Conservation (phyloP, 345 rosid genomes). For the Lumnitzera littorea region DNA sequence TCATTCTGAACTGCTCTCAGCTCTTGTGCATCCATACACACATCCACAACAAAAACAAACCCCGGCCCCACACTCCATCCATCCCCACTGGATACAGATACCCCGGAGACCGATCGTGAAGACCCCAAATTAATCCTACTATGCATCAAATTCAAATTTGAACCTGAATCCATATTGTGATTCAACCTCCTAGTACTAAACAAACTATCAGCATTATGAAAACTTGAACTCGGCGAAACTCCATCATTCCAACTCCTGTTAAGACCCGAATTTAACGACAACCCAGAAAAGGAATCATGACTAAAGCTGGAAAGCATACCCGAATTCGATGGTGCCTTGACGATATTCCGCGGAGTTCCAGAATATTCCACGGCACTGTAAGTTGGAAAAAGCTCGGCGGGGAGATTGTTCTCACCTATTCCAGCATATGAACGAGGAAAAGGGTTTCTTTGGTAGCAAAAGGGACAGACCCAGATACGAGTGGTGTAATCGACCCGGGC, state of each 20-base stretch:
- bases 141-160: slow-evolving; percentile 7
- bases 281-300: background rate
- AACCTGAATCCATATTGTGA: slow-evolving; percentile 1
- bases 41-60: slow-evolving; percentile 86
- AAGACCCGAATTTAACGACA: slow-evolving; percentile 1
- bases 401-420: slow-evolving; percentile 72
- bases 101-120: slow-evolving; percentile 38
- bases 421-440: slow-evolving; percentile 77
- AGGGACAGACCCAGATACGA: slow-evolving; percentile 86
- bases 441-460: slow-evolving; percentile 51
- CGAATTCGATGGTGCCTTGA: background rate
- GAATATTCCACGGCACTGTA: slow-evolving; percentile 75
- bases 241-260: background rate
- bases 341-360: slow-evolving; percentile 10
- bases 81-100: slow-evolving; percentile 12
- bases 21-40: slow-evolving; percentile 62
- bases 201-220: slow-evolving; percentile 3
- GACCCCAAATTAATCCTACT: slow-evolving; percentile 29
- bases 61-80: slow-evolving; percentile 49
- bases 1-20: slow-evolving; percentile 62
- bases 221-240: slow-evolving; percentile 1
- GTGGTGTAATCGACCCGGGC: slow-evolving; percentile 85
- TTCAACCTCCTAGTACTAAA: slow-evolving; percentile 6
- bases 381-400: slow-evolving; percentile 97
- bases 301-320: background rate